Evolutionary conservation across 129 eudicot genomes (phyloP).

Genomic region (Pittosporum tobira): DNA sequence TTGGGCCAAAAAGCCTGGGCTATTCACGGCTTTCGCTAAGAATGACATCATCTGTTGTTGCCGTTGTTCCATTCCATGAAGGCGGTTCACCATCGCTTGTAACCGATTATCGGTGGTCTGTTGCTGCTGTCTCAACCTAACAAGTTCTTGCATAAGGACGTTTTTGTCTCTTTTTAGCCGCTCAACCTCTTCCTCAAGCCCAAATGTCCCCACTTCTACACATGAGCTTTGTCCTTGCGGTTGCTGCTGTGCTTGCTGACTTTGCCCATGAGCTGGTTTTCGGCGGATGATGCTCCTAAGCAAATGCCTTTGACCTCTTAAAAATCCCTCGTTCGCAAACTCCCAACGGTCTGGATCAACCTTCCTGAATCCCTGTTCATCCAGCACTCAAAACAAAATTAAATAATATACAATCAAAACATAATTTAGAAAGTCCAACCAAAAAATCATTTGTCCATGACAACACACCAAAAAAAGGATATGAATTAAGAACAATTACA

Average conservation of each 20-base stretch:
- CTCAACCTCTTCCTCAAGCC: conserved; percentile 27
- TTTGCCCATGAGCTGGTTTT: conserved; percentile 19
- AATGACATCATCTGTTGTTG: conserved; percentile 29
- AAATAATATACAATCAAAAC: background rate
- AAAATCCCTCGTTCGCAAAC: conserved; percentile 14
- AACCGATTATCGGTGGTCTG: conserved; percentile 22
- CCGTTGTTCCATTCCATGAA: conserved; percentile 25
- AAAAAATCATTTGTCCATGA: background rate
- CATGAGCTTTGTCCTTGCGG: conserved; percentile 23
- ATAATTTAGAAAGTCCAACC: background rate
- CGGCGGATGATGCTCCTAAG: conserved; percentile 20
- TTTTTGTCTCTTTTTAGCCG: conserved; percentile 25
- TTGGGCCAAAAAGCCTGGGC: conserved; percentile 21
- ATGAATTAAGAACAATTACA: background rate
- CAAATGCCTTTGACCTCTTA: conserved; percentile 23
- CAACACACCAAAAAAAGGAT: background rate
- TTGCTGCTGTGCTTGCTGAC: conserved; percentile 15
- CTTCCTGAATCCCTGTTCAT: conserved; percentile 23
- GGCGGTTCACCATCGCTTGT: conserved; percentile 21
- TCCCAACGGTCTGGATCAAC: conserved; percentile 30
- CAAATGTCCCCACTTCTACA: conserved; percentile 16
- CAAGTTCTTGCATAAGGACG: conserved; percentile 19
- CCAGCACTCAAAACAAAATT: background rate
- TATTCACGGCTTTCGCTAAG: conserved; percentile 21
- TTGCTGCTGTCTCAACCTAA: conserved; percentile 22